Evolutionary conservation across 768 basidiomycete species (phyloP).

Genomic region (Rhodotorula babjevae): DNA sequence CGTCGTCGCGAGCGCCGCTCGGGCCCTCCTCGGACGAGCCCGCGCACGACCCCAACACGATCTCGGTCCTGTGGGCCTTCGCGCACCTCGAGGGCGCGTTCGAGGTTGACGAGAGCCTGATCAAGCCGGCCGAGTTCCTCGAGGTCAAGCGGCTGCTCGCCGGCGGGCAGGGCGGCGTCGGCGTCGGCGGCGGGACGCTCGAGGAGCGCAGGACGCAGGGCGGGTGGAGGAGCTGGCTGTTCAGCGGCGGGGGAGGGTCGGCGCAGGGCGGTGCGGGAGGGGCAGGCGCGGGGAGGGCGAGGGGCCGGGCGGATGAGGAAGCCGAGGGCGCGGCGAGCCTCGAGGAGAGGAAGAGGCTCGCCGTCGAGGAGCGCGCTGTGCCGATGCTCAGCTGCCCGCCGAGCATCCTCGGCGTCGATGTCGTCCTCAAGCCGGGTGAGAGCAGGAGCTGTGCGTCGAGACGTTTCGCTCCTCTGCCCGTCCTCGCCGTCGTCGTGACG

Average conservation of each 20-base stretch:
- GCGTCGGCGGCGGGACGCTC: slow-evolving; percentile 42
- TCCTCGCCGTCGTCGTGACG: slow-evolving; percentile 3
- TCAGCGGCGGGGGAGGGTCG: slow-evolving; percentile 3
- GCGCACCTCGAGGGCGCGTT: slow-evolving; percentile 71
- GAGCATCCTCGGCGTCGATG: slow-evolving; percentile 82
- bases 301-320: slow-evolving; percentile 25
- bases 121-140: slow-evolving; percentile 43
- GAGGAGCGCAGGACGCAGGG: slow-evolving; percentile 22
- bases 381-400: slow-evolving; percentile 83
- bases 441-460: slow-evolving; percentile 67
- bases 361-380: slow-evolving; percentile 51
- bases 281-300: background rate
- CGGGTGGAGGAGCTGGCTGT: slow-evolving; percentile 39
- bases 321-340: slow-evolving; percentile 44
- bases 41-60: slow-evolving; percentile 50
- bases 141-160: slow-evolving; percentile 41
- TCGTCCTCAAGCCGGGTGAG: slow-evolving; percentile 75
- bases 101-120: slow-evolving; percentile 50
- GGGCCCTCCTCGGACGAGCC: background rate
- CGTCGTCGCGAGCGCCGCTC: background rate
- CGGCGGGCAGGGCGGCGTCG: slow-evolving; percentile 23
- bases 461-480: slow-evolving; percentile 3
- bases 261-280: slow-evolving; percentile 1
- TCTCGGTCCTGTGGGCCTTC: slow-evolving; percentile 77
- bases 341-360: slow-evolving; percentile 49